These are phyloP conservation scores for Fusarium haematococcum DNA, from an alignment of 2,329 filamentous ascomycete species.

Conservation along the genomic window DNA sequence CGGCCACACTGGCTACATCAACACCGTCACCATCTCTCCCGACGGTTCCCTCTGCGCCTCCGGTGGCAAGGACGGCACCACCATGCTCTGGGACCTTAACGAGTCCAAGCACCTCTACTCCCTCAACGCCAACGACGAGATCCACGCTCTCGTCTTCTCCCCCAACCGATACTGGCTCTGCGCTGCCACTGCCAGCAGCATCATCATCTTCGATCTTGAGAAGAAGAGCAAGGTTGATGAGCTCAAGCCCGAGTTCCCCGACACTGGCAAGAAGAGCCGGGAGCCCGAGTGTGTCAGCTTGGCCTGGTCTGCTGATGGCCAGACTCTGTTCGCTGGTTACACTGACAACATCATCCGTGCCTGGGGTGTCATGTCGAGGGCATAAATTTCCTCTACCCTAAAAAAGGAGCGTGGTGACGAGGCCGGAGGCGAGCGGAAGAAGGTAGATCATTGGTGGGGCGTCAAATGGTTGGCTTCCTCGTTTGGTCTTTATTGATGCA, in stretches of 20 bases:
- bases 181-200: conserved; percentile 95
- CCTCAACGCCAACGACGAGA: conserved; percentile 98
- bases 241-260: conserved; percentile 98
- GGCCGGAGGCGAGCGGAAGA: conserved; percentile 45
- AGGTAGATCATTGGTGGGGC: conserved; percentile 60
- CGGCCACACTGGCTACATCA: conserved; percentile 99
- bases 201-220: conserved; percentile 99
- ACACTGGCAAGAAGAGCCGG: conserved; percentile 98
- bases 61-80: conserved; percentile 99
- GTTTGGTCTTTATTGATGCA: conserved; percentile 59
- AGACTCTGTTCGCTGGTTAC: conserved; percentile 99
- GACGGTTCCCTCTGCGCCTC: conserved; percentile 99
- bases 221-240: conserved; percentile 99
- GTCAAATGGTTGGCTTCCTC: conserved; percentile 61
- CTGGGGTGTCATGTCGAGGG: conserved; percentile 97
- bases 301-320: conserved; percentile 97
- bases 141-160: conserved; percentile 99
- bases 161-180: conserved; percentile 99
- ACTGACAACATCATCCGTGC: conserved; percentile 99
- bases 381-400: conserved; percentile 63
- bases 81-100: conserved; percentile 99
- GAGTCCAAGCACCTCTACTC: conserved; percentile 99
- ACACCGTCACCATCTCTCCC: conserved; percentile 99
- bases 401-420: conserved; percentile 44
- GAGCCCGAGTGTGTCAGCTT: conserved; percentile 98